phyloP scores from a whole-genome alignment of 331 rosid genomes.

The Phaseolus coccineus region DNA sequence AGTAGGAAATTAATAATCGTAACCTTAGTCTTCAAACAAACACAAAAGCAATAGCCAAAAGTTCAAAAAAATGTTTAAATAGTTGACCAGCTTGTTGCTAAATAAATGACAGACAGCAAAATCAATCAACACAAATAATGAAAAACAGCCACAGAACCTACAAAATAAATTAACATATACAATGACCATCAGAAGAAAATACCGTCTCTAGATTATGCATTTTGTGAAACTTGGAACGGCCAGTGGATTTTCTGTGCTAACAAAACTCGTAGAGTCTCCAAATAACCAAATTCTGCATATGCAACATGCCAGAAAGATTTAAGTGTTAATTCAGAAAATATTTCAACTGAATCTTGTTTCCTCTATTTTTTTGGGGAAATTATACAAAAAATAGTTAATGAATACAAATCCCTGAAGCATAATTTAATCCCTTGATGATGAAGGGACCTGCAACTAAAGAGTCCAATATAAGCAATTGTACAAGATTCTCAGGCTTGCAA shows the following conservation, averaged over 20 bases:
- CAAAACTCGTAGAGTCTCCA: neutral
- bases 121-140: constrained; percentile 7
- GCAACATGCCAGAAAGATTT: neutral
- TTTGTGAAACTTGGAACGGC: neutral
- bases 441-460: neutral
- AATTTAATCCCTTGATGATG: constrained; percentile 16
- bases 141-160: neutral
- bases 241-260: neutral
- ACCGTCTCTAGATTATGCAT: constrained; percentile 17
- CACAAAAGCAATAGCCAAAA: neutral
- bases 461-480: constrained; percentile 1
- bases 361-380: neutral
- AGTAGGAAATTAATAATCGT: constrained; percentile 32
- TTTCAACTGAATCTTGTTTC: neutral
- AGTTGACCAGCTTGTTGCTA: constrained; percentile 15
- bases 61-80: neutral
- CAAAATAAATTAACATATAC: neutral
- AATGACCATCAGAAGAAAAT: constrained; percentile 2
- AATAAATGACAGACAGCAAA: constrained; percentile 1
- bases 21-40: constrained; percentile 8
- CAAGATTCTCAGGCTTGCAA: neutral
- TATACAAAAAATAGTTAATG: neutral
- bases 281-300: neutral
- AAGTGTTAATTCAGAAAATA: constrained; percentile 9
- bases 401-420: neutral